Percentiles rank a stretch among this genome's conserved stretches.
These are phyloP conservation scores for Exophiala viscosa DNA, from an alignment of 2,329 filamentous ascomycete species.

Conservation along the genomic window DNA sequence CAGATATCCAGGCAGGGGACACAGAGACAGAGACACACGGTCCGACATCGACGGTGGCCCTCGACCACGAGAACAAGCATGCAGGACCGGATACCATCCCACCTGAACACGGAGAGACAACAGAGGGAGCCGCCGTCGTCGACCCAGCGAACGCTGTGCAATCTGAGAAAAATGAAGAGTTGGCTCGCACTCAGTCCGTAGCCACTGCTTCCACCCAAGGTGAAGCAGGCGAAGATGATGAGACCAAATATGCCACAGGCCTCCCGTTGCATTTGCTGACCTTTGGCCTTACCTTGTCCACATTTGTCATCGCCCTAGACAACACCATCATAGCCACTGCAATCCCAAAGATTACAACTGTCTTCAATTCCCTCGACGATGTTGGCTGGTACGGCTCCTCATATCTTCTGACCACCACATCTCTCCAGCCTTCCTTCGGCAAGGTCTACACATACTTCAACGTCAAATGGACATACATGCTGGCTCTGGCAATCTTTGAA, in stretches of 20 bases:
- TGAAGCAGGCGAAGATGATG: constrained; percentile 25
- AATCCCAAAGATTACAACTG: constrained; percentile 30
- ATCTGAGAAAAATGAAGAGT: constrained; percentile 4
- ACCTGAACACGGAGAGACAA: neutral
- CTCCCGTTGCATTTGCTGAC: constrained; percentile 25
- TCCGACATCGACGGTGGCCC: neutral
- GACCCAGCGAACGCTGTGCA: neutral
- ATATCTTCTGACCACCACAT: constrained; percentile 29
- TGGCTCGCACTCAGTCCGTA: constrained; percentile 7
- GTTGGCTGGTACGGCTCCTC: constrained; percentile 31
- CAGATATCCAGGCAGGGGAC: constrained; percentile 2
- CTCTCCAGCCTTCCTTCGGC: constrained; percentile 30
- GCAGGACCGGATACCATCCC: neutral
- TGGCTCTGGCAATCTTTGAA: constrained; percentile 28
- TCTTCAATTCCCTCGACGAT: constrained; percentile 31
- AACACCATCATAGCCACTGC: constrained; percentile 32
- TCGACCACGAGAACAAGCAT: constrained; percentile 6
- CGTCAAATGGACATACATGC: constrained; percentile 29
- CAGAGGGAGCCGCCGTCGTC: neutral
- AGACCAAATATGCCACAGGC: constrained; percentile 27
- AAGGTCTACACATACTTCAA: constrained; percentile 31
- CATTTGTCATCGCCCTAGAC: constrained; percentile 32
- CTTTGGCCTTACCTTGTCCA: constrained; percentile 29
- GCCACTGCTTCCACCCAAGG: constrained; percentile 17
- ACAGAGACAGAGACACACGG: neutral